Base-by-base conservation (phyloP, 1,284 basidiomycete genomes). In the Marasmius fiardii region DNA sequence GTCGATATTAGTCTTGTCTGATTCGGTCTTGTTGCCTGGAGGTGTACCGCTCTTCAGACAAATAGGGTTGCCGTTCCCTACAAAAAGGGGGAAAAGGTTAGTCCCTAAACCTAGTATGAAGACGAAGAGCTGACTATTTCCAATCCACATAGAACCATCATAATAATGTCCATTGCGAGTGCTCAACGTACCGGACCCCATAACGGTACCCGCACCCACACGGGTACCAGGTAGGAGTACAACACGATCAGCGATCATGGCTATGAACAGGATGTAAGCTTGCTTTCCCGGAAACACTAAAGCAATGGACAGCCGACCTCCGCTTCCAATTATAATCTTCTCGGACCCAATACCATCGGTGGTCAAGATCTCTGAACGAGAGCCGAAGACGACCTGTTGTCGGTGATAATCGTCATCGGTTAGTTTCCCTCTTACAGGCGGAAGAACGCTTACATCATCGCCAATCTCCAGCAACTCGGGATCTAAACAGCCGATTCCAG, bases 191-290 rank as follows among this genome's bases (percentile, higher is more conserved):
- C 76, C 76, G 11, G 76, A 74, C 23, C 76, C 76, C 74, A 78
- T 67, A 1, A 64, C 64, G n/a, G 72, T 70, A 26, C 70, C 64
- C 35, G 63, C 57, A 8, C 77, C 75, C 34, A 79, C 68, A 1
- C 64, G 65, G 16, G 71, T 71, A 24, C 71, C 71, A 21, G 76
- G 76, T 8, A 77, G 67, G 10, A 78, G 65, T 4, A 79, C 71
- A 14, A 75, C 74, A 6, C 76, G 72, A 61, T 79, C 77, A 12
- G 76, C 76, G 37, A 79, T 74, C 77, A 78, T 79, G 34, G 76
- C 76, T 74, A 51, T 7, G 53, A 28, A 41, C 4, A 18, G 39
- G n/a, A 24, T 39, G 8, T 44, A 12, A 53, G 33, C 24, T 37
- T 12, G 16, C 20, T 37, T 16, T 1, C 14, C 18, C 6, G 34